Base-by-base conservation (phyloP, 257 asterid genomes). In the Ajuga chamaepitys region DNA sequence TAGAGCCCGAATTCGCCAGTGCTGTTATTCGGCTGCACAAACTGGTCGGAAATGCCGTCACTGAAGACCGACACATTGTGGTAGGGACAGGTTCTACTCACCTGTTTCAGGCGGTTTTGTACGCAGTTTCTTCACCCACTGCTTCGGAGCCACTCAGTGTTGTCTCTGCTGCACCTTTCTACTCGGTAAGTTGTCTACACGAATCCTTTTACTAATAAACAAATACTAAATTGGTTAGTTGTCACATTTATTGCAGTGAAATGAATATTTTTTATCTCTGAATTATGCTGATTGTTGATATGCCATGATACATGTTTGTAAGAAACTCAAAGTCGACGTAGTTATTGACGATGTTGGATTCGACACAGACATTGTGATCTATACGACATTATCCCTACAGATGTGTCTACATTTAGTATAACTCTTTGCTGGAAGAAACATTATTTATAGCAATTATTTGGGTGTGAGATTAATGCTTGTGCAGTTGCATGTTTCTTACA, bases 31-130 rank as follows among this genome's bases (percentile, higher is more conserved):
- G 95, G 81, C 59, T 93, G 68, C 99, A 93, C 77, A 80, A 85
- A 24, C 54, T 83, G 58, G 99, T 93, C 0, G 89, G 97, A 18
- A 93, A 93, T 52, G 97, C 96, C 8, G 75, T 64, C 16, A 89
- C 95, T 1, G 95, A 82, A 1, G 83, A 78, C 72, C 89, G 79
- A 1, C 77, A 93, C 25, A 83, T 93, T 13, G 99, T 93, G 46
- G 97, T 89, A 3, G 99, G 99, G 25, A 89, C 95, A 0, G 99
- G 99, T 2, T 93, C 99, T 11, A 77, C 99, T 0, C 99, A 93
- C 80, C 95, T 93, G 26, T 84, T 74, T 69, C 96, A 87, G 75
- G 99, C 99, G 0, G 92, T 79, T 45, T 76, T 93, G 3, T 93
- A 89, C 46, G 99, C 99, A 4, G 84, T 89, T 9, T 81, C 85